A percentile compares a stretch with the other conserved stretches of the same genome.
Evolutionary conservation across 202 grass and related monocot species (phyloP).

Genomic region (Bolboschoenoplectus hybrid): DNA sequence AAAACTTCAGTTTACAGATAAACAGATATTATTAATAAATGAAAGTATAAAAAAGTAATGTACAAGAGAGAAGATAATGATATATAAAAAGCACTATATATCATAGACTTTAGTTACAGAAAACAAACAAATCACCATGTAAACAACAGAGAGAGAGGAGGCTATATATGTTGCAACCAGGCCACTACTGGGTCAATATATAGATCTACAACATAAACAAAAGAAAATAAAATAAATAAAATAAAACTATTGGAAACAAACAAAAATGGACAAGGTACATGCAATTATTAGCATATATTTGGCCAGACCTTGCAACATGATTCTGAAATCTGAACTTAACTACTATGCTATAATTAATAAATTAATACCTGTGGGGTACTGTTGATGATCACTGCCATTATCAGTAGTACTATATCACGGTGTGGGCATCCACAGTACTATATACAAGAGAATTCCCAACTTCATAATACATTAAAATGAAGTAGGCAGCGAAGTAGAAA

Average conservation of each 20-base stretch:
- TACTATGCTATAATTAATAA: neutral
- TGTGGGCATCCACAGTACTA: conserved; percentile 3
- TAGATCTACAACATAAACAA: neutral
- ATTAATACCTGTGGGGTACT: neutral
- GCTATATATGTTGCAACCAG: neutral
- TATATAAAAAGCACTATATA: too few relatives aligned
- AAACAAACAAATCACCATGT: neutral
- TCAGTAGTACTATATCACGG: neutral
- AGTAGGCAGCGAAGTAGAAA: neutral
- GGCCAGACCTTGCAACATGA: neutral
- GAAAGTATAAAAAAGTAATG: too few relatives aligned
- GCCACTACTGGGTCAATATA: neutral
- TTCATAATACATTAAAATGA: conserved; percentile 6
- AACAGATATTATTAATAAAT: too few relatives aligned
- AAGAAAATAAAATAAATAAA: neutral
- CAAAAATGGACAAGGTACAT: neutral
- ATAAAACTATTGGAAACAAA: neutral
- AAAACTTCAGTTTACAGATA: too few relatives aligned
- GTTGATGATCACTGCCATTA: neutral
- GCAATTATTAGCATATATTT: neutral
- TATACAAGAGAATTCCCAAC: neutral
- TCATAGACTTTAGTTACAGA: too few relatives aligned
- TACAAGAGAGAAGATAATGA: too few relatives aligned
- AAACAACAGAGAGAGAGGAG: neutral
- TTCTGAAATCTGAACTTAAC: neutral